Evolutionary conservation across 2,329 filamentous ascomycete species (phyloP).

Genomic region (Diatrype stigma): DNA sequence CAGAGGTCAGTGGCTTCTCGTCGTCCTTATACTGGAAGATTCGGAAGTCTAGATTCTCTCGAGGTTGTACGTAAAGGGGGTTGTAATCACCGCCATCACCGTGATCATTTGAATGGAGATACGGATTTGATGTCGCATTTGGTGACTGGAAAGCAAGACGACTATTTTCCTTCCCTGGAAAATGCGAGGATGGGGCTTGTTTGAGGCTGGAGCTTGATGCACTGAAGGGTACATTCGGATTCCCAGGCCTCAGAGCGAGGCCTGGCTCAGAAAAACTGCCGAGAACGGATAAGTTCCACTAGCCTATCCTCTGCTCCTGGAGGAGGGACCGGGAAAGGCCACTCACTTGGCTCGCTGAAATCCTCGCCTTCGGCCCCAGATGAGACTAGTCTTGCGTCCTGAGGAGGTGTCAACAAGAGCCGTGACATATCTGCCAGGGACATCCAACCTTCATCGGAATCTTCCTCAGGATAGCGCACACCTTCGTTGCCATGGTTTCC

Average conservation of each 20-base stretch:
- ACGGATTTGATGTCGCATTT: conserved; percentile 20
- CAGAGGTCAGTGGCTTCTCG: conserved; percentile 12
- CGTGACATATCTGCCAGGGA: conserved; percentile 8
- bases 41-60: conserved; percentile 24
- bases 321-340: too few relatives aligned
- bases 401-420: conserved; percentile 15
- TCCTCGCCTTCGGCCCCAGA: conserved; percentile 14
- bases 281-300: too few relatives aligned
- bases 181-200: conserved; percentile 17
- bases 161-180: conserved; percentile 29
- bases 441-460: conserved; percentile 20
- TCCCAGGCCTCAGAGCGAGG: conserved; percentile 32
- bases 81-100: conserved; percentile 25
- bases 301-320: too few relatives aligned
- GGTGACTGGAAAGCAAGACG: conserved; percentile 19
- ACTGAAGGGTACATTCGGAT: conserved; percentile 32
- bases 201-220: conserved; percentile 25
- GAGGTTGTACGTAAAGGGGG: conserved; percentile 29
- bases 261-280: conserved; percentile 32
- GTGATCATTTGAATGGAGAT: conserved; percentile 22
- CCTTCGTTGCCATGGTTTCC: conserved; percentile 14
- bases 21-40: conserved; percentile 25
- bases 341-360: conserved; percentile 15
- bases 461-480: conserved; percentile 6
- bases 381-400: conserved; percentile 13